Evolutionary conservation across 371 early-diverging fungal species (phyloP).

Genomic region (Mucor circinelloides): DNA sequence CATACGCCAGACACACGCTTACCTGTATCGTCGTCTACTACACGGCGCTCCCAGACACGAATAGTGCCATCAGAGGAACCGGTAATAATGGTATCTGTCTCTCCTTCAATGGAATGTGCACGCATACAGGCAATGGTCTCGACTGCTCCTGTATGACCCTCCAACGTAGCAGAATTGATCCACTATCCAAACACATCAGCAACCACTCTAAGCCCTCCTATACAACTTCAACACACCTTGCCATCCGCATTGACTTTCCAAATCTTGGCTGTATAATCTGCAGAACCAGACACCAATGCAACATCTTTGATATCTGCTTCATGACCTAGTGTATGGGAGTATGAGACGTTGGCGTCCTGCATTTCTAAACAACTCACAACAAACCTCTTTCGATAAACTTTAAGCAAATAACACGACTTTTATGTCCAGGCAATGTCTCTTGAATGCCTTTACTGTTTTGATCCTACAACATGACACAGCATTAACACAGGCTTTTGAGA

Average conservation of each 20-base stretch:
- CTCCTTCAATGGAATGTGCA: slow-evolving; percentile 38
- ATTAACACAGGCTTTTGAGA: too few relatives aligned
- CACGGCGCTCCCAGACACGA: slow-evolving; percentile 68
- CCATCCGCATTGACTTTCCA: slow-evolving; percentile 61
- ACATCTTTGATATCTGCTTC: slow-evolving; percentile 57
- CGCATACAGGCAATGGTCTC: slow-evolving; percentile 66
- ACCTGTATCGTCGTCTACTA: slow-evolving; percentile 50
- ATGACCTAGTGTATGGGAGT: slow-evolving; percentile 29
- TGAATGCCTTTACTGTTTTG: slow-evolving; percentile 53
- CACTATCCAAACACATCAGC: slow-evolving; percentile 36
- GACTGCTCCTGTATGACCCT: slow-evolving; percentile 73
- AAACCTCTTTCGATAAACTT: slow-evolving; percentile 68
- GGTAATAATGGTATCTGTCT: slow-evolving; percentile 67
- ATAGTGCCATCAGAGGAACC: slow-evolving; percentile 86
- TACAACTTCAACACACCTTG: slow-evolving; percentile 13
- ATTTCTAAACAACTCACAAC: too few relatives aligned
- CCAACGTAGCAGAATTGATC: slow-evolving; percentile 70
- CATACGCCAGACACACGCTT: neutral
- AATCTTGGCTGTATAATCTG: slow-evolving; percentile 75
- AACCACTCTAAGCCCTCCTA: neutral
- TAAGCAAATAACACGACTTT: slow-evolving; percentile 80
- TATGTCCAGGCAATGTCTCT: slow-evolving; percentile 79
- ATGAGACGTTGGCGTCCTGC: too few relatives aligned
- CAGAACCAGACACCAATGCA: slow-evolving; percentile 82
- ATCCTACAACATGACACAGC: slow-evolving; percentile 38